phyloP scores from a whole-genome alignment of 2,329 filamentous ascomycete species.

The Emergomyces orientalis region DNA sequence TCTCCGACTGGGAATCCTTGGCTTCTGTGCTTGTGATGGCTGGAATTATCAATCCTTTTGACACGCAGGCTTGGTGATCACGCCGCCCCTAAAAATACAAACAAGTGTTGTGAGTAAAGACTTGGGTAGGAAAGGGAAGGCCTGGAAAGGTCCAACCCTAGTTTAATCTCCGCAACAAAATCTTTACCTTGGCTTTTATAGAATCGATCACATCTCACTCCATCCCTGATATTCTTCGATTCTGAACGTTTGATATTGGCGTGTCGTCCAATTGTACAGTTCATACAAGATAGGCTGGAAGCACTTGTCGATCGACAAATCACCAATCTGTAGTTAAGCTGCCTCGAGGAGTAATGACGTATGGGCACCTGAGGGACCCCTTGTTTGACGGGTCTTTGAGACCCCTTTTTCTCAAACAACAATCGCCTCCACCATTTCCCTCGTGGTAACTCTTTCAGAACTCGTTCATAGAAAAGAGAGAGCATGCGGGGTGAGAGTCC shows the following conservation, averaged over 20 bases:
- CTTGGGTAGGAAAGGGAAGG: neutral
- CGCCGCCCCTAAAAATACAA: neutral
- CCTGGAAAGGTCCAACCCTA: neutral
- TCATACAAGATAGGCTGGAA: neutral
- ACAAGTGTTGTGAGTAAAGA: neutral
- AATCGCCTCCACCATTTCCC: neutral
- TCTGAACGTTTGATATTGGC: neutral
- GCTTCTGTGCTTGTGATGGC: neutral
- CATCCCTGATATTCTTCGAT: neutral
- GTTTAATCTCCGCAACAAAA: neutral
- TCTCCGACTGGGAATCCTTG: neutral
- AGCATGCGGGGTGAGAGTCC: neutral
- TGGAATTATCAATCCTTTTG: neutral
- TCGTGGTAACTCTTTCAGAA: neutral
- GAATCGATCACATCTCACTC: neutral
- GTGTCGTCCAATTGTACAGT: neutral
- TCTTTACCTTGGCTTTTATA: neutral
- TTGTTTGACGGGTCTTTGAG: neutral
- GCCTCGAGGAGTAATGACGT: neutral
- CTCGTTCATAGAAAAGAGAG: neutral
- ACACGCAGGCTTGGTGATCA: neutral
- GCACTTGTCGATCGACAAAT: neutral
- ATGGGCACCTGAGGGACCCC: neutral
- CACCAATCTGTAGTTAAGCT: neutral
- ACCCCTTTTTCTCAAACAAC: neutral